A percentile compares a stretch with the other conserved stretches of the same genome.
phyloP scores from a whole-genome alignment of 2,329 filamentous ascomycete species.

The Hirsutella minnesotensis region DNA sequence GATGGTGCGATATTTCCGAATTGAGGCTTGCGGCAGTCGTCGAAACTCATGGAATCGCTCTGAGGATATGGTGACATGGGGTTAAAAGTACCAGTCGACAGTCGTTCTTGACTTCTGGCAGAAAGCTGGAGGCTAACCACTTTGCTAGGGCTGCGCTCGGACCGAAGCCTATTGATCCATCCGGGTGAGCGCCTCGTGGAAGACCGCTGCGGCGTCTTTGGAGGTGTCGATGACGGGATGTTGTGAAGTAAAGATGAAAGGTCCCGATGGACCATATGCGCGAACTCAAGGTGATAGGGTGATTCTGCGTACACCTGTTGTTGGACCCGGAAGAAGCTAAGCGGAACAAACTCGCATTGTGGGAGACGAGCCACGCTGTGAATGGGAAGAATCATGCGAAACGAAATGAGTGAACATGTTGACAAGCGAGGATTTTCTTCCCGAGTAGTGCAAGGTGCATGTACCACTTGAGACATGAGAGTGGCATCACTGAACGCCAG shows the following conservation, averaged over 20 bases:
- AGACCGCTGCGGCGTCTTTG: background rate
- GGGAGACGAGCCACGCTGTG: constrained; percentile 39
- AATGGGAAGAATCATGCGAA: constrained; percentile 50
- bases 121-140: background rate
- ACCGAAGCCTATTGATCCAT: background rate
- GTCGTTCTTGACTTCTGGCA: constrained; percentile 6
- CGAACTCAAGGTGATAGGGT: constrained; percentile 44
- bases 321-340: constrained; percentile 54
- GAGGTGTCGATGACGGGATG: constrained; percentile 6
- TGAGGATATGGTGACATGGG: constrained; percentile 2
- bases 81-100: constrained; percentile 2
- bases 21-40: constrained; percentile 4
- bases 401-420: constrained; percentile 31
- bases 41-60: constrained; percentile 6
- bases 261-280: constrained; percentile 49
- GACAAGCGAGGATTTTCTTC: constrained; percentile 1
- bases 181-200: background rate
- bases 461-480: constrained; percentile 29
- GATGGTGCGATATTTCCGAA: constrained; percentile 5
- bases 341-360: constrained; percentile 45
- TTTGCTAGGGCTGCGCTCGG: background rate
- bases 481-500: constrained; percentile 33
- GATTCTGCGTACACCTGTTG: constrained; percentile 45
- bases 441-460: constrained; percentile 24
- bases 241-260: constrained; percentile 24